Evolutionary conservation across 371 early-diverging fungal genomes (phyloP).

Genomic region (Mucor irregularis): DNA sequence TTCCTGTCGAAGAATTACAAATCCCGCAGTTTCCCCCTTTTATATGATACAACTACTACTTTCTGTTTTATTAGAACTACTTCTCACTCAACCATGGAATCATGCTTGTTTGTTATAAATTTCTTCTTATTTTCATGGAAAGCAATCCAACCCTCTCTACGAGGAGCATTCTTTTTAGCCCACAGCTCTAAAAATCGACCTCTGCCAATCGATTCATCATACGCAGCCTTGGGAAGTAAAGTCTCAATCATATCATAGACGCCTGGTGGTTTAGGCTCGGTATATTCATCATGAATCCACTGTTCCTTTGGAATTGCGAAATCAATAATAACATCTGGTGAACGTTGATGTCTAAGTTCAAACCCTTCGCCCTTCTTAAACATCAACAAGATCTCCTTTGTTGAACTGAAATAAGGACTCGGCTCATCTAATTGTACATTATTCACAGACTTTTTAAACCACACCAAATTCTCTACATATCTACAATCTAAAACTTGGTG

Average conservation of each 20-base stretch:
- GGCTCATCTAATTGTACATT: conserved; percentile 52
- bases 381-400: conserved; percentile 53
- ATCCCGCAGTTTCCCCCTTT: too few relatives aligned
- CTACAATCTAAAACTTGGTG: conserved; percentile 59
- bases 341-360: conserved; percentile 65
- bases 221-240: conserved; percentile 56
- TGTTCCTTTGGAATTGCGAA: conserved; percentile 51
- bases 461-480: conserved; percentile 70
- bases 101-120: too few relatives aligned
- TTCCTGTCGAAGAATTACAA: too few relatives aligned
- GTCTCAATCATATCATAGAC: conserved; percentile 70
- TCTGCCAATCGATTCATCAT: conserved; percentile 36
- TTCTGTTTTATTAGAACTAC: too few relatives aligned
- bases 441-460: conserved; percentile 63
- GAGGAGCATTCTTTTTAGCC: conserved; percentile 37
- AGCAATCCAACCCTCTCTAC: conserved; percentile 63
- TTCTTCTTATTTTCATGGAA: conserved; percentile 57
- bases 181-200: conserved; percentile 60
- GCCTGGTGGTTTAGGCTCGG: conserved; percentile 58
- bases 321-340: conserved; percentile 68
- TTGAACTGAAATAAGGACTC: conserved; percentile 25
- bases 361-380: conserved; percentile 71
- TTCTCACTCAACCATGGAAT: too few relatives aligned
- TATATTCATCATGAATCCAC: conserved; percentile 57
- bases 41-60: too few relatives aligned